Conservation (phyloP, 2,329 filamentous ascomycete species). For the Capronia coronata region DNA sequence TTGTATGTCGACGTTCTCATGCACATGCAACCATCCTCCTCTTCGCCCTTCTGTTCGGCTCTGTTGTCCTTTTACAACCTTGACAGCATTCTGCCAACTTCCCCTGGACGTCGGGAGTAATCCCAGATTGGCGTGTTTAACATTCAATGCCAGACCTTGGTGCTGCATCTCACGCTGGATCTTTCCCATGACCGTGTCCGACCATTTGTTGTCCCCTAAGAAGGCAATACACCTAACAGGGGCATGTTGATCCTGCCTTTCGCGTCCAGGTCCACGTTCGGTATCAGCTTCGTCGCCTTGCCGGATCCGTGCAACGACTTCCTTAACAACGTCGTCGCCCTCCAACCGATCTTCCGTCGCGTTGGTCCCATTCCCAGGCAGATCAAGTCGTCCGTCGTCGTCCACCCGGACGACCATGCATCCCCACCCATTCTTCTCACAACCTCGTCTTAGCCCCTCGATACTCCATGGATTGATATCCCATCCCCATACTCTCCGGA, state of each 20-base stretch:
- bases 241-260: neutral
- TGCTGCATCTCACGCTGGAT: slow-evolving; percentile 30
- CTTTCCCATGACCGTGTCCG: slow-evolving; percentile 38
- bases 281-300: neutral
- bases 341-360: neutral
- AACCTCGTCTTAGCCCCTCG: slow-evolving; percentile 72
- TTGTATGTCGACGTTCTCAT: slow-evolving; percentile 52
- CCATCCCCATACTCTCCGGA: slow-evolving; percentile 70
- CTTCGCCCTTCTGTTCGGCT: neutral
- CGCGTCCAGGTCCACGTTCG: neutral
- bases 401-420: slow-evolving; percentile 48
- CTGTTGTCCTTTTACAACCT: slow-evolving; percentile 32
- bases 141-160: slow-evolving; percentile 29
- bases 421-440: slow-evolving; percentile 60
- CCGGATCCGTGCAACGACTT: slow-evolving; percentile 22
- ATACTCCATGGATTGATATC: slow-evolving; percentile 86
- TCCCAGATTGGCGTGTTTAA: slow-evolving; percentile 56
- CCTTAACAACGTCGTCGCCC: neutral
- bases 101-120: slow-evolving; percentile 48
- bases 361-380: neutral
- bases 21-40: slow-evolving; percentile 55
- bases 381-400: slow-evolving; percentile 32
- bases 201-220: slow-evolving; percentile 59
- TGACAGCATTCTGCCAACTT: slow-evolving; percentile 47
- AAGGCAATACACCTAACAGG: slow-evolving; percentile 59